Conservation (phyloP, 768 basidiomycete genomes). For the Boletus subcaerulescens region DNA sequence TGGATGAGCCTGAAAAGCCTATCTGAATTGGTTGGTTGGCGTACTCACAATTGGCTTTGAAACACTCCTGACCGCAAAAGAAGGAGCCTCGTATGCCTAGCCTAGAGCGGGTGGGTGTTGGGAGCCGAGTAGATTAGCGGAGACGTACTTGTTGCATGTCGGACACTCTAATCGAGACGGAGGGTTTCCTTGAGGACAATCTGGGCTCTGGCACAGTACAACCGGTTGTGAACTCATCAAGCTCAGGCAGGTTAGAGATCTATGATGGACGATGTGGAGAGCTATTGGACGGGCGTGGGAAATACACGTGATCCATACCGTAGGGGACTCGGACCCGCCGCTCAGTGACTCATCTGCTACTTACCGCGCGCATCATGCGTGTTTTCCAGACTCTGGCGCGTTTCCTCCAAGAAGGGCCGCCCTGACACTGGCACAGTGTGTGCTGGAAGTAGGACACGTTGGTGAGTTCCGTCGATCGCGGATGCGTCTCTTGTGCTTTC, state of each 20-base stretch:
- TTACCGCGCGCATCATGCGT: constrained; percentile 25
- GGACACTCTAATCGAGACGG: constrained; percentile 89
- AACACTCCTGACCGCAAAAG: constrained; percentile 95
- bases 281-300: not conserved
- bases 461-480: too few relatives aligned
- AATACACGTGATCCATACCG: constrained; percentile 23
- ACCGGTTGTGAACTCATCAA: constrained; percentile 37
- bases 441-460: constrained; percentile 6
- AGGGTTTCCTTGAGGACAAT: constrained; percentile 78
- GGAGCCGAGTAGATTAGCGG: not conserved
- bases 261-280: not conserved
- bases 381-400: constrained; percentile 7
- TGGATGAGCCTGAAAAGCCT: not conserved
- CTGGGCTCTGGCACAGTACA: constrained; percentile 62
- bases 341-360: not conserved
- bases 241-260: not conserved
- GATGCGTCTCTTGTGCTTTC: too few relatives aligned
- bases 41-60: constrained; percentile 87
- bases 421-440: constrained; percentile 10
- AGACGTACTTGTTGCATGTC: constrained; percentile 82
- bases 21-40: not conserved
- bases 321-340: not conserved
- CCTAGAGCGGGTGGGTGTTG: constrained; percentile 38
- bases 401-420: not conserved
- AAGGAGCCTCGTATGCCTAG: constrained; percentile 80